Evolutionary conservation across 139 green algal species (phyloP), one percentile per base, ranked within the genome.

Genomic region (Gonium pectorale): DNA sequence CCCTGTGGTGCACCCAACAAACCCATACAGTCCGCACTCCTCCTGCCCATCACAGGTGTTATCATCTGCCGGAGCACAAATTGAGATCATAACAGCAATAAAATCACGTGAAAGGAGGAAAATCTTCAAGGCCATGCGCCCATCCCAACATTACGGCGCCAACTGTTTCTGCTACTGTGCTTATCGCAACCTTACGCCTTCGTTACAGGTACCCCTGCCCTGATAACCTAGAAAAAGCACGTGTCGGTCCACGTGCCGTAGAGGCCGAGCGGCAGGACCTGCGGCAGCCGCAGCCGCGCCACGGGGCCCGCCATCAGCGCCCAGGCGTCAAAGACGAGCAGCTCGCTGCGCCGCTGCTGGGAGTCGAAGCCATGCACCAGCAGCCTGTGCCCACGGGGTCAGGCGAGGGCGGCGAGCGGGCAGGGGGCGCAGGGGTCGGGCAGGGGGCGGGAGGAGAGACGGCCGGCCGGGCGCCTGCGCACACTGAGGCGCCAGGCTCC

Each of bases 301-400:
- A 93, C 67, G 7, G 91, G 90, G 17, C 91, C 91, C 26, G 49
- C 40, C 62, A 62, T 66, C 13, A 94, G 22, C 38, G 90, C 31
- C 24, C 40, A 54, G 0, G 91, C 91, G 59, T 94, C 90, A 66
- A 94, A 84, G n/a, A 94, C 78, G 27, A 92, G 80, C n/a, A 93
- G 31, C 40, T 89, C 71, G 43, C 75, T 86, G 31, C 37, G 67
- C n/a, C 63, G 29, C 35, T 37, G 7, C 27, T 3, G 37, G 31
- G 81, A 79, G 78, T 90, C 81, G 44, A 84, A 88, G 24, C 81
- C 67, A 24, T 84, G 68, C 19, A 67, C 56, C 46, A 90, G n/a
- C n/a, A 90, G 27, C 86, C 81, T 70, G 72, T n/a, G 40, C 2
- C 3, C 13, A 5, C 19, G 69, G 69, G 2, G 44, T 3, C 11